Percentiles rank a stretch among this genome's conserved stretches.
These are phyloP conservation scores for Saturnispora halmiae DNA, from an alignment of 805 yeast genomes.

Conservation along the genomic window DNA sequence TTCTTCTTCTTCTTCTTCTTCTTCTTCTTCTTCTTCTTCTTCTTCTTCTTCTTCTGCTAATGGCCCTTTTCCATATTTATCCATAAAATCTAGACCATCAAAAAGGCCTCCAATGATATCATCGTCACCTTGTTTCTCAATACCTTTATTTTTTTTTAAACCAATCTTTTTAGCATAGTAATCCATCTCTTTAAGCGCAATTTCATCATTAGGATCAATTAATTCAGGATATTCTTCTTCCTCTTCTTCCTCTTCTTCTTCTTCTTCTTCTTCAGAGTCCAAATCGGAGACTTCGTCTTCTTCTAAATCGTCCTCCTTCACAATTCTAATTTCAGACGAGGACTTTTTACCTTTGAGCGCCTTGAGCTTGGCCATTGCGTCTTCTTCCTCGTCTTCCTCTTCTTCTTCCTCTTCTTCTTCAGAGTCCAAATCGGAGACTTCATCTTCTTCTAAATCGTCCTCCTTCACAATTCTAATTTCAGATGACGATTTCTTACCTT, in stretches of 20 bases:
- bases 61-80: constrained; percentile 12
- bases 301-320: constrained; percentile 24
- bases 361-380: constrained; percentile 27
- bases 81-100: constrained; percentile 48
- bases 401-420: constrained; percentile 9
- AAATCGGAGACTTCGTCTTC: constrained; percentile 21
- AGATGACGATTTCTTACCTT: constrained; percentile 23
- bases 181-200: constrained; percentile 67
- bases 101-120: constrained; percentile 74
- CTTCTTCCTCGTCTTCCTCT: constrained; percentile 12
- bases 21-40: constrained; percentile 4
- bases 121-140: constrained; percentile 39
- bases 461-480: constrained; percentile 27
- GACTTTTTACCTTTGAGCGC: constrained; percentile 29
- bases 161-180: constrained; percentile 82
- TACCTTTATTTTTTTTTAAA: constrained; percentile 42
- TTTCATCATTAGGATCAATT: constrained; percentile 1
- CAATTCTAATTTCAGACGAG: constrained; percentile 21
- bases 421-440: constrained; percentile 13
- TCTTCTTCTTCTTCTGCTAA: constrained; percentile 13
- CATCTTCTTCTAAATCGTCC: constrained; percentile 21
- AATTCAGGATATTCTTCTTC: constrained; percentile 11
- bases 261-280: constrained; percentile 14
- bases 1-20: constrained; percentile 10
- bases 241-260: constrained; percentile 10